These are phyloP conservation scores for Crepidotus variabilis DNA, from an alignment of 768 basidiomycete species.

Conservation along the genomic window DNA sequence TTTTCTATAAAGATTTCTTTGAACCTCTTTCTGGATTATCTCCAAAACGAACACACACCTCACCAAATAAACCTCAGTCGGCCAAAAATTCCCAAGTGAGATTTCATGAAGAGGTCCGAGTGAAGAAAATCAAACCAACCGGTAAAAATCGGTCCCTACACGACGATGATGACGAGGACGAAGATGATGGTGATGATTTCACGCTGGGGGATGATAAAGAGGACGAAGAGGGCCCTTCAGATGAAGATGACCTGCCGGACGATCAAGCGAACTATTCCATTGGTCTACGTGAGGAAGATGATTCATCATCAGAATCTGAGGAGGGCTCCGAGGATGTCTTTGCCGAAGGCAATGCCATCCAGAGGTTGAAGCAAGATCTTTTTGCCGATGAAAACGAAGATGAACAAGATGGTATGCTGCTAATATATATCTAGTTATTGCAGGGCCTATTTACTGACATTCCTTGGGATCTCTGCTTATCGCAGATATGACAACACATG, in stretches of 20 bases:
- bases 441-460: neutral
- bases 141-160: slow-evolving; percentile 62
- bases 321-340: slow-evolving; percentile 25
- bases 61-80: slow-evolving; percentile 14
- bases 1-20: slow-evolving; percentile 80
- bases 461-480: slow-evolving; percentile 4
- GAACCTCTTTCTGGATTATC: slow-evolving; percentile 43
- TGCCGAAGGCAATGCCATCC: slow-evolving; percentile 46
- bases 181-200: slow-evolving; percentile 29
- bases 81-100: slow-evolving; percentile 50
- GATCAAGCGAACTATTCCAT: slow-evolving; percentile 51
- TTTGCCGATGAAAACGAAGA: slow-evolving; percentile 73
- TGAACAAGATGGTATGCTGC: slow-evolving; percentile 23
- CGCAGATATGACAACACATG: slow-evolving; percentile 69
- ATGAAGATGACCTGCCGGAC: slow-evolving; percentile 34
- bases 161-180: slow-evolving; percentile 34
- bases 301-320: slow-evolving; percentile 21
- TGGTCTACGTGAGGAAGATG: slow-evolving; percentile 24
- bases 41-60: slow-evolving; percentile 6
- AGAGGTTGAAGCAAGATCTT: slow-evolving; percentile 71
- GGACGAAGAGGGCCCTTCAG: slow-evolving; percentile 12
- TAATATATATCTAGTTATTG: neutral
- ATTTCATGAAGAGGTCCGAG: slow-evolving; percentile 77
- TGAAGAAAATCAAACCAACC: slow-evolving; percentile 75
- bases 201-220: slow-evolving; percentile 26